Base-by-base conservation (phyloP, 805 yeast species). In the Tetrapisispora phaffii region DNA sequence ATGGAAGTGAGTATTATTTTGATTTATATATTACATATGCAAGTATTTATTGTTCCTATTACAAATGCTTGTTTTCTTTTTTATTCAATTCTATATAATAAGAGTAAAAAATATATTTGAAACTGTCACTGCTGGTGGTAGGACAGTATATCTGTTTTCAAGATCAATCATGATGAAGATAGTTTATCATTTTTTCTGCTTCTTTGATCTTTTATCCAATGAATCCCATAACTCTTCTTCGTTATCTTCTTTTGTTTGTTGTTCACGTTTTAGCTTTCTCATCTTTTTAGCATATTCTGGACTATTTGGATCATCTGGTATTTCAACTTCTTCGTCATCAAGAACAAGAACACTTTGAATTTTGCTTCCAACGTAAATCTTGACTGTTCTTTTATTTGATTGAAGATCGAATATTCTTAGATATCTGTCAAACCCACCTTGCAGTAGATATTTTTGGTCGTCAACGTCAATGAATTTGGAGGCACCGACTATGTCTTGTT, bases 361-460 rank as follows among this genome's bases (percentile, higher is more conserved):
- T 58, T 85, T 87, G 5, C 86, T 76, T 1, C 94, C 95, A 23
- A 82, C 56, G 55, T 76, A 90, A 5, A 85, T 83, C 57, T 87
- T 87, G 7, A 79, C 87, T 13, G 66, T 42, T 41, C 77, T 68
- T 37, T 76, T 75, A 42, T 94, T 72, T 1, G 79, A 65, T 1
- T 66, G 66, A 4, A 79, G 59, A 48, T 87, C 82, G 63, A 76
- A 90, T 3, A 85, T 85, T 47, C 96, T 74, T 23, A 86, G 71
- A 56, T 87, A 90, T 56, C 96, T 73, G 58, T 93, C 98, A 20
- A 89, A 72, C 0, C 96, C 95, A 37, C 95, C 97, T 17, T 85
- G 72, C 2, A 80, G 79, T 7, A 89, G 56, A 24, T 82, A 58
- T 9, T 71, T 70, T 4, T 68, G 65, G 1, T 56, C 56, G 4